phyloP scores from a whole-genome alignment of 495 filamentous ascomycete species.

The Cercophora sp. region DNA sequence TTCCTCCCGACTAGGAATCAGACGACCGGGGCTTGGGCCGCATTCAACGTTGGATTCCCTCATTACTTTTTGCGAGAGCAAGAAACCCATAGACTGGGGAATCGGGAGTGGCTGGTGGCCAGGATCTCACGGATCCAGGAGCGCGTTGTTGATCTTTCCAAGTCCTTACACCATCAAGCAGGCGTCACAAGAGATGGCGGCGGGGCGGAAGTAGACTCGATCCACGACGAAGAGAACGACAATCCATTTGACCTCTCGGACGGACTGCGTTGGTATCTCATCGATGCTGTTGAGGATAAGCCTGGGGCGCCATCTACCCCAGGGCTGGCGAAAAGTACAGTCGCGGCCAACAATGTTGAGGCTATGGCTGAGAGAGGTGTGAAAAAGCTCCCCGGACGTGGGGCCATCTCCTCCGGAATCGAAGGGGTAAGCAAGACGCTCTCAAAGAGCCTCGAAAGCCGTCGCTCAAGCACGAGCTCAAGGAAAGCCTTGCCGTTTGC shows the following conservation, averaged over 20 bases:
- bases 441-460: constrained; percentile 81
- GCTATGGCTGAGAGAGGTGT: constrained; percentile 54
- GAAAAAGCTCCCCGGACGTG: constrained; percentile 41
- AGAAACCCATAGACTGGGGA: constrained; percentile 76
- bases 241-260: constrained; percentile 98
- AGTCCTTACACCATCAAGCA: constrained; percentile 44
- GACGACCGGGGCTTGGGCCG: constrained; percentile 90
- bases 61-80: constrained; percentile 97
- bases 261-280: constrained; percentile 90
- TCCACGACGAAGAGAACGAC: constrained; percentile 72
- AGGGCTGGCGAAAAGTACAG: constrained; percentile 82
- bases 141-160: constrained; percentile 87
- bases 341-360: constrained; percentile 82
- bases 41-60: constrained; percentile 94
- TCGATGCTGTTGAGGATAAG: constrained; percentile 92
- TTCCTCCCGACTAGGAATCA: constrained; percentile 95
- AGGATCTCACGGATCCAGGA: constrained; percentile 90
- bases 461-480: constrained; percentile 78
- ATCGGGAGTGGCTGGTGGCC: constrained; percentile 88
- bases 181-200: constrained; percentile 7
- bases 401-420: constrained; percentile 46
- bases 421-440: constrained; percentile 72
- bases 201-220: constrained; percentile 34
- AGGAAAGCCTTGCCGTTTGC: constrained; percentile 59
- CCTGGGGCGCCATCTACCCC: constrained; percentile 90